Evolutionary conservation across 257 asterid genomes (phyloP), one percentile per base, ranked within the genome.

Genomic region (Nyctanthes arbortristis): DNA sequence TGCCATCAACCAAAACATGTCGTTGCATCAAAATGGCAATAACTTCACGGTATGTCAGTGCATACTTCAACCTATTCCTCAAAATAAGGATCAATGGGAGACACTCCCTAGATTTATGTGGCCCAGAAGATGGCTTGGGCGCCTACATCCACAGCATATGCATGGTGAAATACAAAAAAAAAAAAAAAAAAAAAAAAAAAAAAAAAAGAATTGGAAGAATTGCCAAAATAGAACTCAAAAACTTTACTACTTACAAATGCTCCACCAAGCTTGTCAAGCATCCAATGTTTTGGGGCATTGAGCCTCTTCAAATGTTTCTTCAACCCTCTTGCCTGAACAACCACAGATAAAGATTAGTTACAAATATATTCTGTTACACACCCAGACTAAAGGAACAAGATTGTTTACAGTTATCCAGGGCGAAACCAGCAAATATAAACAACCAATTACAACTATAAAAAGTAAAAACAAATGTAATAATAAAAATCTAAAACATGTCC

Each of bases 181-280:
- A n/a, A n/a, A n/a, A n/a, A n/a, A n/a, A n/a, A n/a, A n/a, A n/a
- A n/a, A n/a, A n/a, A n/a, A n/a, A n/a, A n/a, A n/a, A n/a, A n/a
- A n/a, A n/a, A n/a, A n/a, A n/a, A n/a, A n/a, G n/a, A n/a, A n/a
- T n/a, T n/a, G n/a, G n/a, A n/a, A n/a, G n/a, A 67, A 2, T n/a
- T n/a, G 24, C 16, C 28, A 13, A 28, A 43, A 14, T 2, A 30
- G 5, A 1, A 4, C 37, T 14, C 1, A 14, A 10, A 22, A 11
- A 11, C 25, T 37, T 18, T 58, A 58, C 5, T 10, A 60, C 74
- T 43, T 60, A 70, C 74, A 61, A 70, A 70, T 39, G 68, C 74
- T 39, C 74, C 74, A 33, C 74, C 74, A 43, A 70, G 68, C 68
- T 70, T 70, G 68, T 70, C 74, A 32, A 70, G 33, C 74, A 70